These are phyloP conservation scores for Trichoderma hamatum DNA, from an alignment of 2,329 filamentous ascomycete genomes.

Conservation along the genomic window DNA sequence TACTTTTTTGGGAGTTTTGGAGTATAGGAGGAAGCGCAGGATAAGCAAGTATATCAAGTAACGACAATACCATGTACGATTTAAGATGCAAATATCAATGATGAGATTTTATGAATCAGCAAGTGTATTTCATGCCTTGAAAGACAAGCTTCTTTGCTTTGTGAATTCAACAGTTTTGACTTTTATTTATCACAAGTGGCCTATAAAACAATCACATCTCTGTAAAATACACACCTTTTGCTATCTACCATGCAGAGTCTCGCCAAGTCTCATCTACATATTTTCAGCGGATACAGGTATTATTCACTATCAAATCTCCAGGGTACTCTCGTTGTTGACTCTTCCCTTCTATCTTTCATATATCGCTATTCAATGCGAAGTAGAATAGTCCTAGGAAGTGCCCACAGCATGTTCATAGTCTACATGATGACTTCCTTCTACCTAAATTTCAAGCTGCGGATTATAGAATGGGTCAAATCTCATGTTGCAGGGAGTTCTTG, in stretches of 20 bases:
- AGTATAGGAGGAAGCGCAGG: not conserved
- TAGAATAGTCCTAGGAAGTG: not conserved
- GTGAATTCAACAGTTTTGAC: not conserved
- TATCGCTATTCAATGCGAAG: not conserved
- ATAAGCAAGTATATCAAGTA: not conserved
- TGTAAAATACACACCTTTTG: not conserved
- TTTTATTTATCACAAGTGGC: not conserved
- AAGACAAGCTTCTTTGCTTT: not conserved
- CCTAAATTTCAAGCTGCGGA: not conserved
- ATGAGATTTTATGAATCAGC: not conserved
- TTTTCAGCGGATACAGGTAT: not conserved
- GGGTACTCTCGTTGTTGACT: not conserved
- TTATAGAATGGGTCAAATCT: not conserved
- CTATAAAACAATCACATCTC: not conserved
- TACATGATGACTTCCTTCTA: not conserved
- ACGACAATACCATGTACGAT: not conserved
- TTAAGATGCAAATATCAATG: not conserved
- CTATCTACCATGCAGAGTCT: not conserved
- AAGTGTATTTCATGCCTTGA: not conserved
- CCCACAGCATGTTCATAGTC: not conserved
- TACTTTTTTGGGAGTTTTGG: not conserved
- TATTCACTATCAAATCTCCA: not conserved
- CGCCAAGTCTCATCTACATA: not conserved
- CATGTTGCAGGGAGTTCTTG: too few species aligned
- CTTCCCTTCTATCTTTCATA: not conserved